These are phyloP conservation scores for Saccharomycopsis crataegensis DNA, from an alignment of 1,139 yeast genomes.

Conservation along the genomic window DNA sequence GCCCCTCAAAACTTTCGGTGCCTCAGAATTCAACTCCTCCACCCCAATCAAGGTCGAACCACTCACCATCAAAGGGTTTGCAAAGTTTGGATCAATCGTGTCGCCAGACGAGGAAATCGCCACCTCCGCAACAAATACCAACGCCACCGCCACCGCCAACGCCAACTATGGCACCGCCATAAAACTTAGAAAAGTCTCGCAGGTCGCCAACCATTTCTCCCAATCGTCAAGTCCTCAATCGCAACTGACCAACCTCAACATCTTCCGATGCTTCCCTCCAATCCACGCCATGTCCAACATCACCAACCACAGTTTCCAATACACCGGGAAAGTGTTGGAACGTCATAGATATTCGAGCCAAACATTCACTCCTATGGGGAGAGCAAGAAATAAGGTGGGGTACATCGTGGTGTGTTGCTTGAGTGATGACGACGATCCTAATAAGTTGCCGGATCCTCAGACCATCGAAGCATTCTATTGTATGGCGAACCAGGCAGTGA, in stretches of 20 bases:
- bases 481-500: constrained; percentile 79
- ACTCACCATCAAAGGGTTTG: constrained; percentile 14
- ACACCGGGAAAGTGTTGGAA: constrained; percentile 66
- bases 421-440: constrained; percentile 31
- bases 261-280: constrained; percentile 78
- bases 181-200: constrained; percentile 67
- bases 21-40: not conserved
- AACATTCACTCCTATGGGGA: constrained; percentile 86
- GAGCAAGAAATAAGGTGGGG: constrained; percentile 39
- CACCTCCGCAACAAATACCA: not conserved
- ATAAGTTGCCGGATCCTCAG: constrained; percentile 51
- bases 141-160: not conserved
- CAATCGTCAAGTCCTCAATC: constrained; percentile 39
- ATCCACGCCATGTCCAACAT: constrained; percentile 40
- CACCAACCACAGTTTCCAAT: constrained; percentile 27
- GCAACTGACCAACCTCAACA: constrained; percentile 45
- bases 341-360: constrained; percentile 90
- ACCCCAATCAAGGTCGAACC: constrained; percentile 11
- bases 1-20: not conserved
- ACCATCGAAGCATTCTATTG: constrained; percentile 64
- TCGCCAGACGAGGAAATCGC: constrained; percentile 19
- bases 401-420: constrained; percentile 80
- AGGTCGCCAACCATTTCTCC: constrained; percentile 46
- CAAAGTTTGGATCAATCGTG: constrained; percentile 18
- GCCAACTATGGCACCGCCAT: constrained; percentile 96